Percentiles rank a stretch among this genome's conserved stretches.
These are phyloP conservation scores for Curvularia sp. DNA, from an alignment of 2,329 filamentous ascomycete species.

Conservation along the genomic window DNA sequence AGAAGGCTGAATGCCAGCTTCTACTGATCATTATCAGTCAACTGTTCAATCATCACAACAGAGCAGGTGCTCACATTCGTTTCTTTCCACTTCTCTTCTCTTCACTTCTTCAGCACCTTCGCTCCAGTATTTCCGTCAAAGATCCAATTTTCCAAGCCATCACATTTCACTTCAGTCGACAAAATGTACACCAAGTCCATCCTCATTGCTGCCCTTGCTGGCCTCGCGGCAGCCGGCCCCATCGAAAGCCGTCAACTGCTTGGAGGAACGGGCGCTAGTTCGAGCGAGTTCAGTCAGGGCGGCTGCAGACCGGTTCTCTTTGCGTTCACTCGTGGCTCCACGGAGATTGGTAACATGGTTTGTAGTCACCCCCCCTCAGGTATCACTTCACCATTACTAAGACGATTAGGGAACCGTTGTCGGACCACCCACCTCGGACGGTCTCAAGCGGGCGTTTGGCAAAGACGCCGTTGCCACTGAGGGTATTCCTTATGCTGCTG, in stretches of 20 bases:
- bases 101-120: slow-evolving; percentile 5
- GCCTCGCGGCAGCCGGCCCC: slow-evolving; percentile 33
- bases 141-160: not conserved
- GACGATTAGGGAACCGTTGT: slow-evolving; percentile 44
- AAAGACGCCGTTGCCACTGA: slow-evolving; percentile 40
- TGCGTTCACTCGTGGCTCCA: slow-evolving; percentile 59
- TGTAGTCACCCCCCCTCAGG: slow-evolving; percentile 24
- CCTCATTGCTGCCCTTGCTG: slow-evolving; percentile 30
- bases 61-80: slow-evolving; percentile 7
- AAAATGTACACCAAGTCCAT: slow-evolving; percentile 41
- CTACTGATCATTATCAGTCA: slow-evolving; percentile 5
- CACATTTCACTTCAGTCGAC: not conserved
- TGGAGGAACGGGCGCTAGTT: slow-evolving; percentile 32
- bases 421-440: slow-evolving; percentile 45
- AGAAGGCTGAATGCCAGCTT: slow-evolving; percentile 9
- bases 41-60: not conserved
- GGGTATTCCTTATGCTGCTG: slow-evolving; percentile 44
- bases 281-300: slow-evolving; percentile 52
- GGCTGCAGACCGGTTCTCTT: slow-evolving; percentile 56
- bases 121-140: not conserved
- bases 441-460: slow-evolving; percentile 40
- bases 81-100: slow-evolving; percentile 2
- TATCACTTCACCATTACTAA: slow-evolving; percentile 18
- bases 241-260: slow-evolving; percentile 36
- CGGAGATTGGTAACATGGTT: slow-evolving; percentile 60